Percentiles rank a stretch among this genome's conserved stretches.
These are phyloP conservation scores for Fusarium sublunatum DNA, from an alignment of 2,329 filamentous ascomycete genomes.

Conservation along the genomic window DNA sequence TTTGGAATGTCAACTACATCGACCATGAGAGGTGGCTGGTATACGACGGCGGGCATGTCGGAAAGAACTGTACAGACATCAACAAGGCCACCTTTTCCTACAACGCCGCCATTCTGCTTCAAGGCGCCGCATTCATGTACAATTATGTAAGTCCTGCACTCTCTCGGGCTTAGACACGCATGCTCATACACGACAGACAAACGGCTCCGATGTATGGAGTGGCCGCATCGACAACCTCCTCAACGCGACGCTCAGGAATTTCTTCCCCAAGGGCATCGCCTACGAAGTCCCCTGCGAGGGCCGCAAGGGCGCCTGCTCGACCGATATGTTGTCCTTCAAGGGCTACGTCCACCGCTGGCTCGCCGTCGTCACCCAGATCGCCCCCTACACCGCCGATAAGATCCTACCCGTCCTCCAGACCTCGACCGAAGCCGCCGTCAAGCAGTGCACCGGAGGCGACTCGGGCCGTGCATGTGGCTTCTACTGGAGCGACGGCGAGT, in stretches of 20 bases:
- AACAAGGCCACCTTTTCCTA: conserved; percentile 75
- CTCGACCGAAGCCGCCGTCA: conserved; percentile 69
- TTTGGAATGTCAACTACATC: conserved; percentile 65
- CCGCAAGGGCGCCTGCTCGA: conserved; percentile 67
- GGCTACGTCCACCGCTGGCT: conserved; percentile 76
- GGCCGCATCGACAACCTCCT: conserved; percentile 66
- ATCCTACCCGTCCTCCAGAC: conserved; percentile 69
- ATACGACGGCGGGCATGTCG: conserved; percentile 71
- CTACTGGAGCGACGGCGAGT: conserved; percentile 65
- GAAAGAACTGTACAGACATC: conserved; percentile 68
- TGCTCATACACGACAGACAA: conserved; percentile 56
- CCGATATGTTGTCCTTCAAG: conserved; percentile 80
- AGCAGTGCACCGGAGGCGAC: conserved; percentile 70
- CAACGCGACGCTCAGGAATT: conserved; percentile 59
- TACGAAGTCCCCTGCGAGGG: conserved; percentile 75
- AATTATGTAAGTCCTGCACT: conserved; percentile 62
- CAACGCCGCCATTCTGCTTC: conserved; percentile 70
- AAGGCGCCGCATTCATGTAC: conserved; percentile 76
- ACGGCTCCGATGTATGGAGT: conserved; percentile 66
- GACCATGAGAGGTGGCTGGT: conserved; percentile 69
- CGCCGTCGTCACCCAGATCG: conserved; percentile 68
- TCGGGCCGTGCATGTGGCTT: conserved; percentile 72
- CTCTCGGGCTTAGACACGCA: accelerated
- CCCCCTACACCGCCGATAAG: conserved; percentile 64
- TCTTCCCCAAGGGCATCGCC: conserved; percentile 69